These are phyloP conservation scores for Zasmidium citrigriseum DNA, from an alignment of 2,329 filamentous ascomycete species.

Conservation along the genomic window DNA sequence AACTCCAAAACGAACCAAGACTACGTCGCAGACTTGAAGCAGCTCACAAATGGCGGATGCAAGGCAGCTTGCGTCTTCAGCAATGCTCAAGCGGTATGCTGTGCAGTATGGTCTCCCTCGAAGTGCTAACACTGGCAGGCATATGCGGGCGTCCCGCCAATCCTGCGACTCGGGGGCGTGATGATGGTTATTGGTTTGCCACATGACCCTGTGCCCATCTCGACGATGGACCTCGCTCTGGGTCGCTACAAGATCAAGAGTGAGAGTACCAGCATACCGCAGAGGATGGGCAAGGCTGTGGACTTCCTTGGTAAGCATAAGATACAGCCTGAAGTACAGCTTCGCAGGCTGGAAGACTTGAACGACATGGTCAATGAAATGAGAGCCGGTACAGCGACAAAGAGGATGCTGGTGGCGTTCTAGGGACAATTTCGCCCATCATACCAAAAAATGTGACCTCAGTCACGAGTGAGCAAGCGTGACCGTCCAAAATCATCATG, in stretches of 20 bases:
- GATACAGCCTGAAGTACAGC: slow-evolving; percentile 20
- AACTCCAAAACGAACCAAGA: slow-evolving; percentile 15
- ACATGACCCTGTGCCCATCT: slow-evolving; percentile 15
- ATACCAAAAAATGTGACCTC: no score
- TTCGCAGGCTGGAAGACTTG: slow-evolving; percentile 19
- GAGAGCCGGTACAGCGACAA: slow-evolving; percentile 19
- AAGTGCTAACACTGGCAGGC: slow-evolving; percentile 9
- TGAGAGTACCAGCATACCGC: slow-evolving; percentile 20
- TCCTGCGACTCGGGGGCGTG: slow-evolving; percentile 17
- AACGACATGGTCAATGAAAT: slow-evolving; percentile 25
- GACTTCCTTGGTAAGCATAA: slow-evolving; percentile 20
- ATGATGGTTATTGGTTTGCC: slow-evolving; percentile 22
- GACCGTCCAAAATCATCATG: no score
- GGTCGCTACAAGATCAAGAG: slow-evolving; percentile 21
- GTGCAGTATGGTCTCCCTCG: not conserved
- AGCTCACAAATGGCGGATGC: slow-evolving; percentile 17
- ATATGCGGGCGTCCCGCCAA: slow-evolving; percentile 16
- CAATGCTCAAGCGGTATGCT: slow-evolving; percentile 18
- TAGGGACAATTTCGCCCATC: no score
- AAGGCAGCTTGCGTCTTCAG: slow-evolving; percentile 22
- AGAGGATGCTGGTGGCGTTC: slow-evolving; percentile 21
- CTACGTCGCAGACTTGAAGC: slow-evolving; percentile 15
- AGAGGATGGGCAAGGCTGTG: slow-evolving; percentile 22
- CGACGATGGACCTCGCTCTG: slow-evolving; percentile 20
- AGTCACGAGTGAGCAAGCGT: no score